These are phyloP conservation scores for Fusarium sp. DNA, from an alignment of 2,329 filamentous ascomycete genomes.

Conservation along the genomic window DNA sequence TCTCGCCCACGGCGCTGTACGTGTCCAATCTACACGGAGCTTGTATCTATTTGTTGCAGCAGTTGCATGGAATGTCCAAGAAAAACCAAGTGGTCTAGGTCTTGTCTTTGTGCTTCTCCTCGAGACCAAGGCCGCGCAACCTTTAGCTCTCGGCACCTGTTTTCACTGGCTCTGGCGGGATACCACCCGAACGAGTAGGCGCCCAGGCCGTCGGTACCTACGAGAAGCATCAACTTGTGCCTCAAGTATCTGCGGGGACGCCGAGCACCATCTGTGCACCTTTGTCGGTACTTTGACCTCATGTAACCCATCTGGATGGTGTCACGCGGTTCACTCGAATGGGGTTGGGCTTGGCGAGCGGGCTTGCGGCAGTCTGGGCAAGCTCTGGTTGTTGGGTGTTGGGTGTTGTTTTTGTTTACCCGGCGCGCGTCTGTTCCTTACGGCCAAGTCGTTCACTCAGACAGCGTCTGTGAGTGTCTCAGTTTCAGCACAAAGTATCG, in stretches of 20 bases:
- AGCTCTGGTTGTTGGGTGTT: background rate
- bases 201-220: conserved; percentile 21
- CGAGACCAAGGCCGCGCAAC: conserved; percentile 14
- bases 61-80: conserved; percentile 19
- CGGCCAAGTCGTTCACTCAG: background rate
- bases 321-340: conserved; percentile 21
- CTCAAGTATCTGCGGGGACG: conserved; percentile 10
- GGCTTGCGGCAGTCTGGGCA: conserved; percentile 7
- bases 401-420: conserved; percentile 12
- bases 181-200: background rate
- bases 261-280: background rate
- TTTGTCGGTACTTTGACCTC: conserved; percentile 1
- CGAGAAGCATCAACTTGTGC: conserved; percentile 14
- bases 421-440: background rate
- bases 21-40: no score
- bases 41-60: background rate
- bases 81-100: background rate
- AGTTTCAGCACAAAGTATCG: conserved; percentile 16
- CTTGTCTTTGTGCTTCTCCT: no score
- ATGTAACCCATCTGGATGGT: conserved; percentile 11
- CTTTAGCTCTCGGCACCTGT: conserved; percentile 1
- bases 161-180: conserved; percentile 16
- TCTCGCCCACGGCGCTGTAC: background rate
- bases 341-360: conserved; percentile 24
- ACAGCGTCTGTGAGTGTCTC: conserved; percentile 24